phyloP scores from a whole-genome alignment of 345 rosid genomes.

The Cardiospermum halicacabum region DNA sequence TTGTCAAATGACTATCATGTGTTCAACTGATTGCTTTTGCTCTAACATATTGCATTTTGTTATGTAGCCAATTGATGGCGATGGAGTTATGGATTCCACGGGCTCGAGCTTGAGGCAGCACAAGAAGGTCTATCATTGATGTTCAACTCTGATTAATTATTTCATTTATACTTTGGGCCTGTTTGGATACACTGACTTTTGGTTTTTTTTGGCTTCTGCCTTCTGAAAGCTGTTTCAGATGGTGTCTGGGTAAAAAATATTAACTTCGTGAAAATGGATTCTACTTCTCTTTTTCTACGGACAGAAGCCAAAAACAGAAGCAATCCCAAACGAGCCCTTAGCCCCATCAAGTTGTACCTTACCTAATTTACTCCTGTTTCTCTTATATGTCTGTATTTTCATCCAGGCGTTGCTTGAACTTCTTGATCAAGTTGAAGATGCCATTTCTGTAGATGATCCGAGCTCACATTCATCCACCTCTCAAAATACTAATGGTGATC shows the following conservation, averaged over 20 bases:
- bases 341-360: background rate
- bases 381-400: constrained; percentile 13
- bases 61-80: constrained; percentile 40
- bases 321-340: no score
- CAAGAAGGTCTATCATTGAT: constrained; percentile 54
- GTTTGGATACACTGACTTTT: no score
- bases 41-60: constrained; percentile 11
- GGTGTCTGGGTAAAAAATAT: no score
- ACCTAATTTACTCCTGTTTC: constrained; percentile 1
- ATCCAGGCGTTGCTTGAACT: constrained; percentile 80
- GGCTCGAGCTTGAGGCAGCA: constrained; percentile 48
- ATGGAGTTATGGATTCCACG: constrained; percentile 33
- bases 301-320: no score
- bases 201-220: no score
- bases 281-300: no score
- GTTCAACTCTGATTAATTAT: background rate
- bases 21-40: background rate
- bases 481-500: constrained; percentile 28
- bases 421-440: constrained; percentile 93
- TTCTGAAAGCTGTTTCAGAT: no score
- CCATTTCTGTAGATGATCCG: constrained; percentile 65
- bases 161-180: background rate
- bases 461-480: constrained; percentile 32
- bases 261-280: no score
- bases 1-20: background rate